Conservation (phyloP, 345 rosid genomes). For the Eucalyptus tenuipes region DNA sequence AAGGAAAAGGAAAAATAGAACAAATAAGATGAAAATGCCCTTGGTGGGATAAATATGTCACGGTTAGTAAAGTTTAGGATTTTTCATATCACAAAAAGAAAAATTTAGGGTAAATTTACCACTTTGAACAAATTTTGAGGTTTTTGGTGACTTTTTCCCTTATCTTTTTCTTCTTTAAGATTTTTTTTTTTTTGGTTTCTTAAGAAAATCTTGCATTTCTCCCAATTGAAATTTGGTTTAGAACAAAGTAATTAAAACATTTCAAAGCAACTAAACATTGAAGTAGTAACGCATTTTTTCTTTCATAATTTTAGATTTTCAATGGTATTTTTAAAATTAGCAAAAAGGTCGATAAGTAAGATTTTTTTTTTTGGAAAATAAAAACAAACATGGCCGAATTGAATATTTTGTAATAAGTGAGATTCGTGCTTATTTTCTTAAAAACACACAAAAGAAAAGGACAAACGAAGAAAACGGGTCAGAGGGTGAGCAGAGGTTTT, state of each 20-base stretch:
- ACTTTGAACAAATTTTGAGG: fast-evolving
- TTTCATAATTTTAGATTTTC: not conserved
- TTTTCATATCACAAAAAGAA: too few species aligned
- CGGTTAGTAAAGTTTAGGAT: fast-evolving
- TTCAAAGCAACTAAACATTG: not conserved
- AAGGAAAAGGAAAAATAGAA: fast-evolving
- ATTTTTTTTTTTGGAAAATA: not conserved
- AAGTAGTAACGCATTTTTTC: not conserved
- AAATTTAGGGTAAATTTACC: fast-evolving
- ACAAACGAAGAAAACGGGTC: not conserved
- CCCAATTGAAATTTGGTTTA: not conserved
- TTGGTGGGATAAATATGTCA: fast-evolving
- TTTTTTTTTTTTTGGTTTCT: not conserved
- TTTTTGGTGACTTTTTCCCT: fast-evolving
- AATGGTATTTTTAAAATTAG: not conserved
- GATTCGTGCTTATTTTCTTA: not conserved
- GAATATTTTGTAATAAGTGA: not conserved
- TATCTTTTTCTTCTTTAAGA: fast-evolving
- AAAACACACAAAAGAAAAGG: not conserved
- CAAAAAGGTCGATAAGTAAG: not conserved
- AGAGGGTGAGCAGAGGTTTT: not conserved
- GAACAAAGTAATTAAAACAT: not conserved
- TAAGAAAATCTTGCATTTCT: not conserved
- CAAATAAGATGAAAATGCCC: fast-evolving
- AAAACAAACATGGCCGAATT: not conserved